A percentile compares a stretch with the other conserved stretches of the same genome.
Conservation (phyloP, 495 filamentous ascomycete species). For the Neurospora sp. region DNA sequence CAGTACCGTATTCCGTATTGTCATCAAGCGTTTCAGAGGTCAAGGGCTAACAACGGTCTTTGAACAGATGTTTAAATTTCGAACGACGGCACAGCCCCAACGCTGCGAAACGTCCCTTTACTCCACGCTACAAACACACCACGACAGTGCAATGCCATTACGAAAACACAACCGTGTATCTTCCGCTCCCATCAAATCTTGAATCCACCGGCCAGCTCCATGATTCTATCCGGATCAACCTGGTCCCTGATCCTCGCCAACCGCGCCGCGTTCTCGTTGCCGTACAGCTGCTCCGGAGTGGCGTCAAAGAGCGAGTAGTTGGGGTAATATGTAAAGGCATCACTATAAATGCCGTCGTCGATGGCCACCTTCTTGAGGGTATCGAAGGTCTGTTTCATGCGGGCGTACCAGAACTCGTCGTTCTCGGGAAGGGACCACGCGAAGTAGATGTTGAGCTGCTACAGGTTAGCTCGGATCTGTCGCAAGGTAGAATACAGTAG, state of each 20-base stretch:
- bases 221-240: slow-evolving; percentile 12
- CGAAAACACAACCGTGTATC: neutral
- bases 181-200: slow-evolving; percentile 4
- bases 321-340: slow-evolving; percentile 7
- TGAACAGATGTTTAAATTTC: neutral
- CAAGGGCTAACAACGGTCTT: neutral
- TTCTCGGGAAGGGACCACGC: slow-evolving; percentile 9
- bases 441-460: slow-evolving; percentile 17
- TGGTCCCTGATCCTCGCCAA: slow-evolving; percentile 8
- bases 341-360: slow-evolving; percentile 16
- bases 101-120: neutral
- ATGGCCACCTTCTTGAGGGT: slow-evolving; percentile 10
- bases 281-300: slow-evolving; percentile 12
- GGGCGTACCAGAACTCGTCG: slow-evolving; percentile 14
- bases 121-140: neutral
- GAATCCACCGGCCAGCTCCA: slow-evolving; percentile 18
- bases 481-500: neutral
- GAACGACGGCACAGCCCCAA: neutral
- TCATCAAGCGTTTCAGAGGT: neutral
- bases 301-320: slow-evolving; percentile 14
- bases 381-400: slow-evolving; percentile 6
- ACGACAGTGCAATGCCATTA: neutral
- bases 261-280: slow-evolving; percentile 7
- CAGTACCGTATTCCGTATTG: neutral
- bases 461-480: neutral